Evolutionary conservation across 768 basidiomycete genomes (phyloP).

Genomic region (Amanita pallidorosea): DNA sequence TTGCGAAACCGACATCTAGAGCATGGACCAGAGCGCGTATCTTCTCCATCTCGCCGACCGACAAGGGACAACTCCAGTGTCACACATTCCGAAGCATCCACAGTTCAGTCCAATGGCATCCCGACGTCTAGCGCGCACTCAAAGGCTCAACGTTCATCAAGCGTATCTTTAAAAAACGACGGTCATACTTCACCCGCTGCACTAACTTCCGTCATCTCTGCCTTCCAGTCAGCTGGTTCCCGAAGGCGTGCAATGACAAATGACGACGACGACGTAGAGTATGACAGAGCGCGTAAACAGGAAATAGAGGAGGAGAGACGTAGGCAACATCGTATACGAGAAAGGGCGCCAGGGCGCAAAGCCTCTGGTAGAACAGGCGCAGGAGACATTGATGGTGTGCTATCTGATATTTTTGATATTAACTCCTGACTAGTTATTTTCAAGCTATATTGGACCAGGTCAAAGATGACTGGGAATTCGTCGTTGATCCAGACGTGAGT

Average conservation of each 20-base stretch:
- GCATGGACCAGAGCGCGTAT: constrained; percentile 37
- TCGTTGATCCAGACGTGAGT: constrained; percentile 70
- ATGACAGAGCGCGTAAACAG: constrained; percentile 44
- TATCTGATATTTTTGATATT: neutral
- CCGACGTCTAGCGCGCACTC: constrained; percentile 1
- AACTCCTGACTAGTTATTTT: neutral
- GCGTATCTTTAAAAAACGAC: constrained; percentile 20
- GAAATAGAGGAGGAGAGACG: constrained; percentile 54
- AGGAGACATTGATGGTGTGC: constrained; percentile 80
- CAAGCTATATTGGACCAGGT: constrained; percentile 82
- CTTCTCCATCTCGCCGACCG: constrained; percentile 30
- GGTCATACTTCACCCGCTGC: constrained; percentile 33
- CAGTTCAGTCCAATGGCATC: neutral
- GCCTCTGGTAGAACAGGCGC: constrained; percentile 43
- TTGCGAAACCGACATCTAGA: constrained; percentile 46
- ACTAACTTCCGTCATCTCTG: constrained; percentile 48
- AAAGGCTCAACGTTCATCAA: constrained; percentile 21
- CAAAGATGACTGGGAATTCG: constrained; percentile 83
- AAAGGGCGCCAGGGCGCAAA: constrained; percentile 51
- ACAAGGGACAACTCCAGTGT: constrained; percentile 44
- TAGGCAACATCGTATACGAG: constrained; percentile 61
- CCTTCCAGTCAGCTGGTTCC: constrained; percentile 59
- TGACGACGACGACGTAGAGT: constrained; percentile 42
- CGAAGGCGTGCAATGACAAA: constrained; percentile 43
- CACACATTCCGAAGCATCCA: constrained; percentile 30